Percentiles rank a stretch among this genome's conserved stretches.
Evolutionary conservation across 2,329 filamentous ascomycete species (phyloP).

Genomic region (Pseudogymnoascus sp.): DNA sequence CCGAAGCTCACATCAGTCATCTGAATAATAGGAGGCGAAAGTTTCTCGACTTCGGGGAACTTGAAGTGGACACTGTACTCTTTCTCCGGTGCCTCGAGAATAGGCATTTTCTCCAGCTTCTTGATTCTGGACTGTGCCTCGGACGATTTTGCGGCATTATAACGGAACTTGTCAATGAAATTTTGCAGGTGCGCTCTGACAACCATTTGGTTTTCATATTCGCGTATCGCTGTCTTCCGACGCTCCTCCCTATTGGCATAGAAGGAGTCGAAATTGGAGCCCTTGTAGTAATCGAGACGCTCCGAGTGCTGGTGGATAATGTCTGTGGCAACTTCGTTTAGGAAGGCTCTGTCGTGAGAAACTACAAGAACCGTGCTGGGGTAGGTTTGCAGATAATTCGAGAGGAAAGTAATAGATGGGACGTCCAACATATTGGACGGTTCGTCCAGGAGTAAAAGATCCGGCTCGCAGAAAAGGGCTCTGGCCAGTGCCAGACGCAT

Average conservation of each 20-base stretch:
- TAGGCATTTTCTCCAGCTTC: constrained; percentile 94
- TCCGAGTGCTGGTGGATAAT: constrained; percentile 98
- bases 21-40: constrained; percentile 95
- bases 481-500: constrained; percentile 94
- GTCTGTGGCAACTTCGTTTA: constrained; percentile 98
- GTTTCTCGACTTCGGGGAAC: constrained; percentile 95
- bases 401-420: constrained; percentile 97
- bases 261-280: constrained; percentile 94
- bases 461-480: constrained; percentile 96
- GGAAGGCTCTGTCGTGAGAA: constrained; percentile 96
- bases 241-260: constrained; percentile 97
- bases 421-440: constrained; percentile 99
- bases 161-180: constrained; percentile 99
- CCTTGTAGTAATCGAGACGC: constrained; percentile 95
- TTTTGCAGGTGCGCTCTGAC: constrained; percentile 88
- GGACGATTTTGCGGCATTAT: constrained; percentile 97
- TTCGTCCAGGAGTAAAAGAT: constrained; percentile 93
- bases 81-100: constrained; percentile 81
- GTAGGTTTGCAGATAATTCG: constrained; percentile 89
- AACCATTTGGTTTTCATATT: constrained; percentile 98
- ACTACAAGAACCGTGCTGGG: constrained; percentile 94
- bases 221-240: constrained; percentile 90
- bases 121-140: constrained; percentile 98
- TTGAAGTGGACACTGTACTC: constrained; percentile 96
- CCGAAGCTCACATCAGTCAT: constrained; percentile 92